phyloP scores from a whole-genome alignment of 2,329 filamentous ascomycete species.

The Clonostachys byssicola region DNA sequence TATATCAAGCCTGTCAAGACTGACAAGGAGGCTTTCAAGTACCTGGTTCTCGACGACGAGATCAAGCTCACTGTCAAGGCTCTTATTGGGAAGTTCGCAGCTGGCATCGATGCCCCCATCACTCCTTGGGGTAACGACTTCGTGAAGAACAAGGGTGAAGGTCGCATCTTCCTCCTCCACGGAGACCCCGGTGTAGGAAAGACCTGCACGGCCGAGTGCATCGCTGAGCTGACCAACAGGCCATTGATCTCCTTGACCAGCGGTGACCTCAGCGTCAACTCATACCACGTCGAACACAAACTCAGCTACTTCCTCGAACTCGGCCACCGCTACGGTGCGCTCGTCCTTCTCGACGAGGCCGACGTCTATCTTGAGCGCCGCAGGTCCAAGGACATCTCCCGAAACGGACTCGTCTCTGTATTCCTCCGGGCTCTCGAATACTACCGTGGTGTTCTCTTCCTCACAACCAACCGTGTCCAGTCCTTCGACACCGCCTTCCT shows the following conservation, averaged over 20 bases:
- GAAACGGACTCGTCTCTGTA: constrained; percentile 42
- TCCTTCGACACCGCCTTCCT: constrained; percentile 43
- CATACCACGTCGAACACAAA: constrained; percentile 31
- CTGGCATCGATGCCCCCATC: constrained; percentile 25
- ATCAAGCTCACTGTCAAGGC: constrained; percentile 42
- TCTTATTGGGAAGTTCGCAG: constrained; percentile 41
- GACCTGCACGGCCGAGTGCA: constrained; percentile 51
- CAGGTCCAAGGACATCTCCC: constrained; percentile 31
- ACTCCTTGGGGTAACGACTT: constrained; percentile 41
- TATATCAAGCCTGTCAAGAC: constrained; percentile 31
- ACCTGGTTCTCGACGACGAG: constrained; percentile 42
- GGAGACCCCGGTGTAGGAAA: constrained; percentile 52
- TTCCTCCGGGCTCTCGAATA: constrained; percentile 48
- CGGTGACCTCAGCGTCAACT: constrained; percentile 38
- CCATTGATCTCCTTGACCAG: constrained; percentile 47
- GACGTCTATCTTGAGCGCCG: constrained; percentile 57
- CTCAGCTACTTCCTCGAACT: constrained; percentile 43
- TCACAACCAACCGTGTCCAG: constrained; percentile 45
- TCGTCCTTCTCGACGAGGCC: constrained; percentile 55
- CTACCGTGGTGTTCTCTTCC: constrained; percentile 43
- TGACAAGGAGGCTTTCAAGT: constrained; percentile 44
- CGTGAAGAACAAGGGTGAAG: constrained; percentile 44
- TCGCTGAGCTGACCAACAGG: constrained; percentile 43
- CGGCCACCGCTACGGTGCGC: constrained; percentile 42
- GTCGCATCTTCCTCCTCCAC: constrained; percentile 45